phyloP scores from a whole-genome alignment of 495 filamentous ascomycete genomes.

The Lasiosphaeriaceae sp. region DNA sequence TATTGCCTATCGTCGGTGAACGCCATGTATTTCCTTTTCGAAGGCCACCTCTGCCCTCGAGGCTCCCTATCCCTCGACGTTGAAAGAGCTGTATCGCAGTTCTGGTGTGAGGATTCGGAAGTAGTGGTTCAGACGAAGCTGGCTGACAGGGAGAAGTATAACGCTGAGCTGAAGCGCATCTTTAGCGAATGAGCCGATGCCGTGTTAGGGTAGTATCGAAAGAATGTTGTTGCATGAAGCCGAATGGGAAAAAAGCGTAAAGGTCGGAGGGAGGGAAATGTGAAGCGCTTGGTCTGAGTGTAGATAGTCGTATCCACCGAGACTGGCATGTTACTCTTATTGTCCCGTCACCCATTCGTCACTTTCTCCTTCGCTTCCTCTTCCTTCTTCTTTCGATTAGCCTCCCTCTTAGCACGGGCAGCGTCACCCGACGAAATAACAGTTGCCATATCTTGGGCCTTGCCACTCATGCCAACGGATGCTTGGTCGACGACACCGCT shows the following conservation, averaged over 20 bases:
- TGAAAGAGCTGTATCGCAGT: constrained; percentile 17
- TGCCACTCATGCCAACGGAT: background rate
- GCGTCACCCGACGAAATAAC: background rate
- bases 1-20: constrained; percentile 17
- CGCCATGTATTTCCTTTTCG: constrained; percentile 22
- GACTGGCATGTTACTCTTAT: background rate
- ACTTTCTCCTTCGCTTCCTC: background rate
- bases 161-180: background rate
- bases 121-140: constrained; percentile 7
- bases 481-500: background rate
- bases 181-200: background rate
- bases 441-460: background rate
- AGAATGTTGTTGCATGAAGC: background rate
- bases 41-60: constrained; percentile 17
- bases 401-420: background rate
- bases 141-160: background rate
- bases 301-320: background rate
- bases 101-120: constrained; percentile 9
- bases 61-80: constrained; percentile 7
- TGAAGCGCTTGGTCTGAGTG: background rate
- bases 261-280: background rate
- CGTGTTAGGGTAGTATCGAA: background rate
- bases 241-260: background rate
- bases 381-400: background rate
- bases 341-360: background rate